phyloP scores from a whole-genome alignment of 2,329 filamentous ascomycete species.

The Pseudodiploospora longispora region DNA sequence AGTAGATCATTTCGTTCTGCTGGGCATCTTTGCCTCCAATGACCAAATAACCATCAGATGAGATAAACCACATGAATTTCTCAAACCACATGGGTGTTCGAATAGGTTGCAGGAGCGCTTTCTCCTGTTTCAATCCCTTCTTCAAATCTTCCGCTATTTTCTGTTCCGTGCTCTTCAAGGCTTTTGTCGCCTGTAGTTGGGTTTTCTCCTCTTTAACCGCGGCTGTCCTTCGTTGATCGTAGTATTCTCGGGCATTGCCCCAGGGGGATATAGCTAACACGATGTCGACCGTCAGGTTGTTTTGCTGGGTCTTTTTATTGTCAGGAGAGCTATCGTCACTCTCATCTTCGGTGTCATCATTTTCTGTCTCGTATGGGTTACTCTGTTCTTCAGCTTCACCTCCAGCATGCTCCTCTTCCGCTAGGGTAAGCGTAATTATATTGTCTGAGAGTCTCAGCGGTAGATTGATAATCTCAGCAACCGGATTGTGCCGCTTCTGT shows the following conservation, averaged over 20 bases:
- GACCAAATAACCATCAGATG: conserved; percentile 89
- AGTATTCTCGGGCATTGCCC: conserved; percentile 87
- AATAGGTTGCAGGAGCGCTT: conserved; percentile 74
- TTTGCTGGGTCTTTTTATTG: conserved; percentile 39
- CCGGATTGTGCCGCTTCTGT: conserved; percentile 69
- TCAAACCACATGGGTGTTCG: conserved; percentile 90
- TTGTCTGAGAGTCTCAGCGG: conserved; percentile 89
- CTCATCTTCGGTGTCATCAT: conserved; percentile 41
- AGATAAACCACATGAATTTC: conserved; percentile 93
- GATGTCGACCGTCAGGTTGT: conserved; percentile 67
- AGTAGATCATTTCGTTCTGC: conserved; percentile 90
- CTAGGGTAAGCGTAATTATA: conserved; percentile 69
- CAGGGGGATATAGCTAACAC: conserved; percentile 75
- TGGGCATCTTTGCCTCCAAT: conserved; percentile 81
- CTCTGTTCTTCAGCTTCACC: conserved; percentile 44
- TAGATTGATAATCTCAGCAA: conserved; percentile 78
- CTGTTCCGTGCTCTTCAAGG: conserved; percentile 81
- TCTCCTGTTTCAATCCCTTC: conserved; percentile 85
- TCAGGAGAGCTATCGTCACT: conserved; percentile 22
- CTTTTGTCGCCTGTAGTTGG: conserved; percentile 67
- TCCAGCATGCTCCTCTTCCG: conserved; percentile 58
- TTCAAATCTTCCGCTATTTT: conserved; percentile 83
- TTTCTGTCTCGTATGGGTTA: conserved; percentile 56
- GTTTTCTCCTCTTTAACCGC: conserved; percentile 86
- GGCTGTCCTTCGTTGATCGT: conserved; percentile 77